Conservation (phyloP, 2,329 filamentous ascomycete genomes). For the Hymenoscyphus fraxineus region DNA sequence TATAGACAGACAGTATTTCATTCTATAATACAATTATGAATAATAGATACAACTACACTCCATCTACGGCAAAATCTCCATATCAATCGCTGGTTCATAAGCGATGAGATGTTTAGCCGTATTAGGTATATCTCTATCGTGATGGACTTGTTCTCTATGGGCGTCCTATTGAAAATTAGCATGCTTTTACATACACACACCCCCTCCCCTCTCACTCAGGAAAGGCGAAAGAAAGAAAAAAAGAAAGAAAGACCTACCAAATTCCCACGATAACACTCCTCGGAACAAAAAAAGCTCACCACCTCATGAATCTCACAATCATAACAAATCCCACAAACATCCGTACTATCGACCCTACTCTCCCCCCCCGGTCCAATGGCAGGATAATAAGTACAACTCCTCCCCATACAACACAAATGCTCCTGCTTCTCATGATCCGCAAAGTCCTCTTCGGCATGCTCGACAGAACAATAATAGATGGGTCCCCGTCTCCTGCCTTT, state of each 20-base stretch:
- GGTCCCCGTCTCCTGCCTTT: slow-evolving; percentile 19
- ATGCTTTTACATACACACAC: neutral
- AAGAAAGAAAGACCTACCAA: slow-evolving; percentile 15
- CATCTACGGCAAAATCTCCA: slow-evolving; percentile 7
- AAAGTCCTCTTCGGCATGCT: slow-evolving; percentile 30
- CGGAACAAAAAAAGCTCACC: slow-evolving; percentile 27
- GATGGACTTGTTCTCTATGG: slow-evolving; percentile 14
- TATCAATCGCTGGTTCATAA: slow-evolving; percentile 7
- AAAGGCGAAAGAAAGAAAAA: neutral
- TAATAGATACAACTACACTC: neutral
- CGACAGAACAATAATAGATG: slow-evolving; percentile 28
- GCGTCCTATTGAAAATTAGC: slow-evolving; percentile 3
- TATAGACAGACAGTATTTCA: too few species aligned
- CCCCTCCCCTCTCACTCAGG: too few species aligned
- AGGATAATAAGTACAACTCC: slow-evolving; percentile 23
- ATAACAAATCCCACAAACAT: slow-evolving; percentile 21
- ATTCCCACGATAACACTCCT: slow-evolving; percentile 26
- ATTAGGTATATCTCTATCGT: slow-evolving; percentile 12
- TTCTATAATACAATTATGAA: too few species aligned
- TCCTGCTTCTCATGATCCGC: slow-evolving; percentile 25
- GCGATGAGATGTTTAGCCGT: slow-evolving; percentile 5
- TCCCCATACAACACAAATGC: slow-evolving; percentile 26
- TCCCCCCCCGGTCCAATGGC: slow-evolving; percentile 21
- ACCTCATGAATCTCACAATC: slow-evolving; percentile 24
- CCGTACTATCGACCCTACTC: slow-evolving; percentile 7